Evolutionary conservation across 495 filamentous ascomycete genomes (phyloP).

Genomic region (Aspergillus nidulans): DNA sequence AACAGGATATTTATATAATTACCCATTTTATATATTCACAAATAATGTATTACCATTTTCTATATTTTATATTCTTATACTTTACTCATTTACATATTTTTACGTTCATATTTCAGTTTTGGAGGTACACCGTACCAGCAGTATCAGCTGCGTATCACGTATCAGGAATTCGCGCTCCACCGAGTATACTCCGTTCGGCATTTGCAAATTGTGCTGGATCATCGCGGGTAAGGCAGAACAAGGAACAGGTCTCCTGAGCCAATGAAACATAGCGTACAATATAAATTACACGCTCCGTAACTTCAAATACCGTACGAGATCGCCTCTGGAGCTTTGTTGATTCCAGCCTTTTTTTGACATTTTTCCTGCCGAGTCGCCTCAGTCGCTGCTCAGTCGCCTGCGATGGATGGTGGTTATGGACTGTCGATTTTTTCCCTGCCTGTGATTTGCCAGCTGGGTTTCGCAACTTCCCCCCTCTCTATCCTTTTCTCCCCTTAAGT

Average conservation of each 20-base stretch:
- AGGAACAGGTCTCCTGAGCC: not conserved
- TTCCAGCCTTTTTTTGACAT: slow-evolving; percentile 12
- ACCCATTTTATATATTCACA: no score
- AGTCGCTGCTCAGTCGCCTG: not conserved
- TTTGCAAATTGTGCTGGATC: not conserved
- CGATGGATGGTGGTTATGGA: slow-evolving; percentile 3
- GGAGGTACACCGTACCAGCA: no score
- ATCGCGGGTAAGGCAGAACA: slow-evolving; percentile 11
- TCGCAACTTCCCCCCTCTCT: slow-evolving; percentile 4
- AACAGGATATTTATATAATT: no score
- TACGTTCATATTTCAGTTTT: no score
- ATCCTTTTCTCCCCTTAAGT: slow-evolving; percentile 12
- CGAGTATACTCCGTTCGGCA: not conserved
- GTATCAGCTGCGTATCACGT: no score
- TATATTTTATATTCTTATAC: no score
- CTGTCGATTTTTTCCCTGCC: slow-evolving; percentile 6
- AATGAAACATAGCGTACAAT: not conserved
- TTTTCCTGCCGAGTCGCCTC: not conserved
- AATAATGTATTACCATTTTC: no score
- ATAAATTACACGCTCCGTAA: not conserved
- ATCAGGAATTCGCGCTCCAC: no score
- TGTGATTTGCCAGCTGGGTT: slow-evolving; percentile 1
- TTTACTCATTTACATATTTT: no score
- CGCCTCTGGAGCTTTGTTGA: slow-evolving; percentile 1
- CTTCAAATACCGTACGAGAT: not conserved